phyloP scores from a whole-genome alignment of 2,329 filamentous ascomycete species.

The Aureobasidium vineae region DNA sequence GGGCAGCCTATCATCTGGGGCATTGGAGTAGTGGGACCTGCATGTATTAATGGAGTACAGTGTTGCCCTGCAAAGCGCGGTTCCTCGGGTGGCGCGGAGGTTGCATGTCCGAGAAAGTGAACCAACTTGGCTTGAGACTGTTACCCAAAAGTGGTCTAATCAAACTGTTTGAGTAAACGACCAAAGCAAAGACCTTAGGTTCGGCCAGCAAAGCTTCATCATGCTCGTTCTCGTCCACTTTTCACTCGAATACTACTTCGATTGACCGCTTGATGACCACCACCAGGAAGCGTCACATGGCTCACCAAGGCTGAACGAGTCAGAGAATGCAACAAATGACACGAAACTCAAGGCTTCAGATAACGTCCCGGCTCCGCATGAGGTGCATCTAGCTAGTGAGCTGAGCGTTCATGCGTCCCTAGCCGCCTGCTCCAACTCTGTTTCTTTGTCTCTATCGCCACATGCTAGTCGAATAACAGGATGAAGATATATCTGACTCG shows the following conservation, averaged over 20 bases:
- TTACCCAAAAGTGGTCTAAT: slow-evolving; percentile 6
- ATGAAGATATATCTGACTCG: background rate
- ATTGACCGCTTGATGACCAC: slow-evolving; percentile 17
- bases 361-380: background rate
- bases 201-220: background rate
- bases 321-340: background rate
- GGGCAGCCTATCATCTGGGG: background rate
- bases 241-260: background rate
- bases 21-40: background rate
- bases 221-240: background rate
- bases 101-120: slow-evolving; percentile 7
- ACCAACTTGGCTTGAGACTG: background rate
- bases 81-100: background rate
- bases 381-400: background rate
- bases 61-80: background rate
- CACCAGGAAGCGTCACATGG: background rate
- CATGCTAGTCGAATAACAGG: background rate
- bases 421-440: slow-evolving; percentile 2
- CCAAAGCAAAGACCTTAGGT: background rate
- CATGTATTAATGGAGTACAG: slow-evolving; percentile 5
- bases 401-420: background rate
- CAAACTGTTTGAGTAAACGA: background rate
- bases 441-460: slow-evolving; percentile 1
- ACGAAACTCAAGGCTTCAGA: background rate
- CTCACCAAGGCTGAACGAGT: background rate